These are phyloP conservation scores for Moniliella sp. DNA, from an alignment of 1,284 basidiomycete species.

Conservation along the genomic window DNA sequence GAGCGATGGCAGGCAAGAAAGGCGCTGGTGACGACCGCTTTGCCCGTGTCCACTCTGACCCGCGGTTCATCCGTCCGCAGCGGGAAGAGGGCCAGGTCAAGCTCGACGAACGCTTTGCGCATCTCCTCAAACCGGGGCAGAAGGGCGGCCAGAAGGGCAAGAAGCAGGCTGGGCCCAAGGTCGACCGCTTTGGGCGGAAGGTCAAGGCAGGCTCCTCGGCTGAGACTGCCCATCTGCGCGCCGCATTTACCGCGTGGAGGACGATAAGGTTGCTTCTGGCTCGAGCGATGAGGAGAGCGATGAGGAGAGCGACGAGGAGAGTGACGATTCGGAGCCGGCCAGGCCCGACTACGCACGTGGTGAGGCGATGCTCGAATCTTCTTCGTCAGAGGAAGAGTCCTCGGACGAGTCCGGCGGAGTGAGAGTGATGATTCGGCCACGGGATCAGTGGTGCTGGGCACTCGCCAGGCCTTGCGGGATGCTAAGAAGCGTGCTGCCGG, in stretches of 20 bases:
- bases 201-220: conserved; percentile 34
- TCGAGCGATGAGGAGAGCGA: conserved; percentile 16
- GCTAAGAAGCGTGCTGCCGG: neutral
- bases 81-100: conserved; percentile 61
- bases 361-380: conserved; percentile 19
- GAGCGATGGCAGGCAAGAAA: too few species aligned
- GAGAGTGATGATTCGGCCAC: conserved; percentile 16
- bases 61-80: conserved; percentile 66
- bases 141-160: too few species aligned
- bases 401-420: conserved; percentile 2
- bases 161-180: conserved; percentile 38
- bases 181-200: conserved; percentile 76
- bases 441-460: conserved; percentile 3
- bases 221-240: conserved; percentile 5
- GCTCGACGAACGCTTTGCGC: conserved; percentile 82
- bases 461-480: neutral
- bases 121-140: conserved; percentile 44
- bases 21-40: conserved; percentile 39
- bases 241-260: conserved; percentile 21
- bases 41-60: conserved; percentile 65
- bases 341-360: conserved; percentile 70
- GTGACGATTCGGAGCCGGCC: conserved; percentile 1
- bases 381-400: conserved; percentile 7
- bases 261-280: too few species aligned
- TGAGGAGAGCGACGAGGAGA: conserved; percentile 4